Evolutionary conservation across 305 asterid genomes (phyloP).

Genomic region (Fraxinus sp.): DNA sequence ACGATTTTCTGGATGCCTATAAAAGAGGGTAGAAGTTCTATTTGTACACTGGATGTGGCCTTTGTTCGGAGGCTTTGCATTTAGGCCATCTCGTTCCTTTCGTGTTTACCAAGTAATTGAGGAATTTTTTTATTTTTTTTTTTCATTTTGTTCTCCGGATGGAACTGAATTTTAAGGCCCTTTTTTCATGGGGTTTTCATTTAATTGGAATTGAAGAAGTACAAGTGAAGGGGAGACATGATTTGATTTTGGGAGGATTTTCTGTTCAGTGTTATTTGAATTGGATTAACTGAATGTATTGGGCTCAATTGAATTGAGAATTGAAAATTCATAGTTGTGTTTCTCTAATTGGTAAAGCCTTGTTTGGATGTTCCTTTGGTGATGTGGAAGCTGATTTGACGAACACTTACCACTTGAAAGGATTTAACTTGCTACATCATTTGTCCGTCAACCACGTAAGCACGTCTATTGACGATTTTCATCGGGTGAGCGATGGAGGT

Average conservation of each 20-base stretch:
- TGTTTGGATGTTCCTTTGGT: too few species aligned
- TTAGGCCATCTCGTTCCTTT: slow-evolving; percentile 94
- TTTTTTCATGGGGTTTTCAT: not conserved
- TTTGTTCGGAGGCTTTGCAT: slow-evolving; percentile 89
- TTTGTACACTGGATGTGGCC: slow-evolving; percentile 92
- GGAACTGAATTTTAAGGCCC: not conserved
- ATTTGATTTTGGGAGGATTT: not conserved
- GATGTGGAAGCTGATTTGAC: too few species aligned
- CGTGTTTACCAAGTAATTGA: slow-evolving; percentile 81
- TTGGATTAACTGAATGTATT: not conserved
- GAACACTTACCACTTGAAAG: too few species aligned
- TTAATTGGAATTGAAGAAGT: not conserved
- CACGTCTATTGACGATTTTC: too few species aligned
- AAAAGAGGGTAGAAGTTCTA: slow-evolving; percentile 83
- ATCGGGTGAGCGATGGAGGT: too few species aligned
- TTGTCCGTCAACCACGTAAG: too few species aligned
- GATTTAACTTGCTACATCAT: too few species aligned
- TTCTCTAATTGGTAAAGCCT: too few species aligned
- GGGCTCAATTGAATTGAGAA: not conserved
- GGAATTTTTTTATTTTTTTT: not conserved
- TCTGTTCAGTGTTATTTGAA: not conserved
- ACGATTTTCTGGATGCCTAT: slow-evolving; percentile 67
- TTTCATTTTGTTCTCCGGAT: not conserved
- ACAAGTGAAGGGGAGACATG: not conserved
- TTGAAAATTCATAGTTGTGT: not conserved